Conservation (phyloP, 2,329 filamentous ascomycete genomes). For the Chaetothyriales sp. region DNA sequence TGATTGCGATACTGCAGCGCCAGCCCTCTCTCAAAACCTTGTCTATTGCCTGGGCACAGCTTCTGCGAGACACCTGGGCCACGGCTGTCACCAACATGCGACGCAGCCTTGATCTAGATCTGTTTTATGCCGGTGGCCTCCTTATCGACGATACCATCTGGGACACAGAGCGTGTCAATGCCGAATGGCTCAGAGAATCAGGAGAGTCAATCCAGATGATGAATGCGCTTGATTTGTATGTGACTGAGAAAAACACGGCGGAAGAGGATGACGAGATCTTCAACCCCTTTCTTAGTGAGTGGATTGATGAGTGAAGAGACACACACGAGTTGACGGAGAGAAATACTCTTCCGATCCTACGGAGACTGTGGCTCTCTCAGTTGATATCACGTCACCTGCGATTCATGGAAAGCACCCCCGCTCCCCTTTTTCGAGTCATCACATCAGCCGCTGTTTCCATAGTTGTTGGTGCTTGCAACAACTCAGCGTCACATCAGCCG, state of each 20-base stretch:
- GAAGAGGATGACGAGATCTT: background rate
- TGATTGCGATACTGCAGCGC: conserved; percentile 10
- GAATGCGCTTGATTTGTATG: conserved; percentile 10
- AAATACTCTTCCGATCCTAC: background rate
- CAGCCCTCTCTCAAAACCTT: conserved; percentile 11
- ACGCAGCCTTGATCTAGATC: conserved; percentile 6
- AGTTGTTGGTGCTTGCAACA: background rate
- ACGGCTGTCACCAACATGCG: conserved; percentile 9
- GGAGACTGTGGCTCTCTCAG: background rate
- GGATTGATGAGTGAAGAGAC: background rate
- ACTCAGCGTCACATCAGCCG: background rate
- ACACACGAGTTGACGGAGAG: background rate
- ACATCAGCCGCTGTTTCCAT: background rate
- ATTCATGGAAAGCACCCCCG: background rate
- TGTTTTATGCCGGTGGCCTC: conserved; percentile 10
- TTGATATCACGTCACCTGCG: background rate
- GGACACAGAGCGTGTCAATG: conserved; percentile 11
- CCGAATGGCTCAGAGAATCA: conserved; percentile 7
- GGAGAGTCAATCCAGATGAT: conserved; percentile 7
- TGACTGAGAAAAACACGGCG: conserved; percentile 3
- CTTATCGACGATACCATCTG: conserved; percentile 14
- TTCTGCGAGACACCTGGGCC: conserved; percentile 10
- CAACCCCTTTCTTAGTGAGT: background rate
- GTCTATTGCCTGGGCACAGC: conserved; percentile 10
- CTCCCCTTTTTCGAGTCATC: background rate